Conservation (phyloP, 1,139 yeast genomes). For the Yamadazyma conglobata region DNA sequence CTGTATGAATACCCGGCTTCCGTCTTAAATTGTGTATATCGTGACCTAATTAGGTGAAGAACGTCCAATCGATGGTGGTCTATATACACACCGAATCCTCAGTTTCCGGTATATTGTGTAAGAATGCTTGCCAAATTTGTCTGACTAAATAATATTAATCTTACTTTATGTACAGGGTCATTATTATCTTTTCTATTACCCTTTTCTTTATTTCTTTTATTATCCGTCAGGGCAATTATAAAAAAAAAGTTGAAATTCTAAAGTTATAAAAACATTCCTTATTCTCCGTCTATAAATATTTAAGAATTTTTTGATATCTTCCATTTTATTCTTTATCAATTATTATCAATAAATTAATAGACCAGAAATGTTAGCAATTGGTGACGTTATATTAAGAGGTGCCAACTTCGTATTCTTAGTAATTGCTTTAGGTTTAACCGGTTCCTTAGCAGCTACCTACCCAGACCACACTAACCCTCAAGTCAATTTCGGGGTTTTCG, state of each 20-base stretch:
- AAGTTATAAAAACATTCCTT: constrained; percentile 4
- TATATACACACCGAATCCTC: too few species aligned
- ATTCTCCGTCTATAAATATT: constrained; percentile 1
- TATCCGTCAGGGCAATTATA: constrained; percentile 7
- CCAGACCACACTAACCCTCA: constrained; percentile 60
- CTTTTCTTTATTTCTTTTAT: constrained; percentile 1
- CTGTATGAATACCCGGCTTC: too few species aligned
- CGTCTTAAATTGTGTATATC: too few species aligned
- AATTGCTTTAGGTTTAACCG: constrained; percentile 80
- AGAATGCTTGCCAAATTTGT: constrained; percentile 1
- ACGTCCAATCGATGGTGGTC: too few species aligned
- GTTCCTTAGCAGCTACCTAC: constrained; percentile 75
- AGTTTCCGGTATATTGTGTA: too few species aligned
- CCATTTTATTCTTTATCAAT: not conserved
- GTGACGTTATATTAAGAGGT: constrained; percentile 72
- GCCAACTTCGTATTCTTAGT: constrained; percentile 72
- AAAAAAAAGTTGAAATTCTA: constrained; percentile 3
- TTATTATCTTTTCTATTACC: not conserved
- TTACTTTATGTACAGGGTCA: constrained; percentile 2
- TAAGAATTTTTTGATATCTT: not conserved
- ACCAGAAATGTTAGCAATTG: constrained; percentile 56
- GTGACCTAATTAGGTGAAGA: too few species aligned
- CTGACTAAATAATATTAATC: constrained; percentile 2
- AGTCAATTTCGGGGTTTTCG: constrained; percentile 83
- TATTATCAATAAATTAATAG: too few species aligned